Conservation (phyloP, 108 stramenopile genomes). For the Seminavis robusta region DNA sequence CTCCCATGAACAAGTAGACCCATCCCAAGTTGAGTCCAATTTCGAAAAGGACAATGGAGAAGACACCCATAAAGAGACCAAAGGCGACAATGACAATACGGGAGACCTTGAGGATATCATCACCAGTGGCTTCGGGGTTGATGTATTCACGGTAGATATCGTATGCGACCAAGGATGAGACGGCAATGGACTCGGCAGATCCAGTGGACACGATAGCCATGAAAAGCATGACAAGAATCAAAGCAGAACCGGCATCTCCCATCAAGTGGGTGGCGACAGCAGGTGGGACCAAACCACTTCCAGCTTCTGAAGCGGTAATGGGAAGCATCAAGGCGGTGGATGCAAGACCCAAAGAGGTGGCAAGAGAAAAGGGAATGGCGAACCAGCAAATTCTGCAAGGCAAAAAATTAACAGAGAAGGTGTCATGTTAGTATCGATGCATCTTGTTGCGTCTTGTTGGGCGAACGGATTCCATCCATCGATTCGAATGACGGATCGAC, state of each 20-base stretch:
- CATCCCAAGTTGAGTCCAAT: constrained; percentile 76
- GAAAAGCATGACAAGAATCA: constrained; percentile 91
- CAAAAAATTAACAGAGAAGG: background rate
- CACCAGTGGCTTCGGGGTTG: constrained; percentile 85
- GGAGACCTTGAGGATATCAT: constrained; percentile 79
- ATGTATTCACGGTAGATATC: constrained; percentile 92
- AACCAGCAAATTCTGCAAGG: constrained; percentile 82
- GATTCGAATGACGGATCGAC: background rate
- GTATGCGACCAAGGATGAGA: constrained; percentile 86
- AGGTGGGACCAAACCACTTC: constrained; percentile 86
- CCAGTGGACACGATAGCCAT: constrained; percentile 95
- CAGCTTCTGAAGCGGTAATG: constrained; percentile 74
- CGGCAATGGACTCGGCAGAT: constrained; percentile 90
- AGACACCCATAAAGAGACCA: constrained; percentile 77
- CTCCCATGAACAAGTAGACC: constrained; percentile 95
- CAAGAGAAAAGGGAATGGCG: constrained; percentile 84
- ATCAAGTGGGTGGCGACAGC: constrained; percentile 84
- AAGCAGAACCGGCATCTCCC: constrained; percentile 69
- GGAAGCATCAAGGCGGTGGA: constrained; percentile 89
- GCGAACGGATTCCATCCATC: background rate
- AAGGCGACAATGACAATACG: constrained; percentile 75
- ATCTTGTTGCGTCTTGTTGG: too few relatives aligned
- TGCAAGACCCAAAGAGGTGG: constrained; percentile 89
- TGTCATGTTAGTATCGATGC: background rate
- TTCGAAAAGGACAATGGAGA: constrained; percentile 52